phyloP scores from a whole-genome alignment of 352 stramenopile genomes.

The Pythium aquatile region DNA sequence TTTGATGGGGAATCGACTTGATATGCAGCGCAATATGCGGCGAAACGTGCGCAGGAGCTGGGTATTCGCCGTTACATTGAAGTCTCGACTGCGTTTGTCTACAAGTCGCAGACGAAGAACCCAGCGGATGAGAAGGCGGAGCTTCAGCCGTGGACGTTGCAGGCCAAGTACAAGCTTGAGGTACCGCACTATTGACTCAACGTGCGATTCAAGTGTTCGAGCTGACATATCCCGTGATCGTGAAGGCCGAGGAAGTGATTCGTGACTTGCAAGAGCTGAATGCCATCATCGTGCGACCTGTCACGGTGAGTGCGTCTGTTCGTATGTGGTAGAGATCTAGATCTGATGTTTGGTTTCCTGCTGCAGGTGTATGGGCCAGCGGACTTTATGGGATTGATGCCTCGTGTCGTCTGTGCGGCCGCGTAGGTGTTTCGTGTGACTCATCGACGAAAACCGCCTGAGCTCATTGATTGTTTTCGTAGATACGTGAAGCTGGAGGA shows the following conservation, averaged over 20 bases:
- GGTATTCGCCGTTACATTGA: conserved; percentile 81
- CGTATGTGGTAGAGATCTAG: neutral
- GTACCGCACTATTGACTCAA: conserved; percentile 11
- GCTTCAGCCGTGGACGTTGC: conserved; percentile 78
- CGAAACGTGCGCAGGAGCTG: conserved; percentile 61
- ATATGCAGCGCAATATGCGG: conserved; percentile 27
- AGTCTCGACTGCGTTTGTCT: conserved; percentile 87
- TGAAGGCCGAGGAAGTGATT: conserved; percentile 66
- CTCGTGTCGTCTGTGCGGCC: conserved; percentile 78
- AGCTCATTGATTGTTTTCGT: conserved; percentile 4
- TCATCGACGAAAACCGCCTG: conserved; percentile 46
- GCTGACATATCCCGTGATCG: neutral
- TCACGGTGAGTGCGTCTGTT: conserved; percentile 40
- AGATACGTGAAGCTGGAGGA: conserved; percentile 84
- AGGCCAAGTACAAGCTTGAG: conserved; percentile 87
- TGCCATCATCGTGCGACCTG: conserved; percentile 71
- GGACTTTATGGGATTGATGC: conserved; percentile 82
- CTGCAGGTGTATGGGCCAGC: conserved; percentile 76
- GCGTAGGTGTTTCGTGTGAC: conserved; percentile 43
- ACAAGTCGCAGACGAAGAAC: conserved; percentile 81
- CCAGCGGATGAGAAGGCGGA: conserved; percentile 59
- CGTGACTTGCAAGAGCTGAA: conserved; percentile 55
- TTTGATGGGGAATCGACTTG: neutral
- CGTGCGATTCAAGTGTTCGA: no score
- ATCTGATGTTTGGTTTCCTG: neutral